phyloP scores from a whole-genome alignment of 2,329 filamentous ascomycete genomes.

The Zasmidium citrigriseum region DNA sequence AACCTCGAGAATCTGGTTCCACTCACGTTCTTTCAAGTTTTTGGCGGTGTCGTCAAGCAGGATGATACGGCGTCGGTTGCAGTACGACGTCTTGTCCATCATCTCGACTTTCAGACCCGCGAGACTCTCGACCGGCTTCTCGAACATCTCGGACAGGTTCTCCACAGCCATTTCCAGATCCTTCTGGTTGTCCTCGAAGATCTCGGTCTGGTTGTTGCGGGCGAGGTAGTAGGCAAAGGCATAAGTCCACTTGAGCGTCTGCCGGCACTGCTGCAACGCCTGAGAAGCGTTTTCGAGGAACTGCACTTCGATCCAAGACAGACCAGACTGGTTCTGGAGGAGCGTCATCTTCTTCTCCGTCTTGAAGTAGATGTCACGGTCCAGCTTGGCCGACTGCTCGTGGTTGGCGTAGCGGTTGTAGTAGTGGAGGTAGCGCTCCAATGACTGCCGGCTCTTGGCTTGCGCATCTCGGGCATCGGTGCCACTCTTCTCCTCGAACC shows the following conservation, averaged over 20 bases:
- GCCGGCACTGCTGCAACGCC: constrained; percentile 92
- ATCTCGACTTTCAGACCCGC: constrained; percentile 91
- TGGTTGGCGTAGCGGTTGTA: constrained; percentile 99
- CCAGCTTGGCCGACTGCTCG: constrained; percentile 93
- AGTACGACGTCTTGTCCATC: constrained; percentile 97
- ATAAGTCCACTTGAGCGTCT: constrained; percentile 99
- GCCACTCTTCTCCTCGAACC: constrained; percentile 95
- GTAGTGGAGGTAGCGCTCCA: constrained; percentile 97
- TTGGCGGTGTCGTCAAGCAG: constrained; percentile 89
- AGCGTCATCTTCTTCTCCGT: constrained; percentile 99
- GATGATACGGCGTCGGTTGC: constrained; percentile 87
- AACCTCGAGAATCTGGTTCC: not conserved
- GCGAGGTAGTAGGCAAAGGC: constrained; percentile 98
- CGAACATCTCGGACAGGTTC: constrained; percentile 97
- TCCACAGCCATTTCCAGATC: constrained; percentile 97
- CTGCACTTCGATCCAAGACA: constrained; percentile 99
- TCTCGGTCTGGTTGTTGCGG: constrained; percentile 91
- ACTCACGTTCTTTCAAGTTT: constrained; percentile 81
- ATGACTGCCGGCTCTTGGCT: constrained; percentile 81
- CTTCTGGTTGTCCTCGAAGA: constrained; percentile 98
- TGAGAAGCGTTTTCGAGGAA: constrained; percentile 93
- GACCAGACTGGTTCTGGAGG: constrained; percentile 86
- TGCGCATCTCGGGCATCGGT: constrained; percentile 88
- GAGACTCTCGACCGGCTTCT: constrained; percentile 89
- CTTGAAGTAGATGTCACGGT: constrained; percentile 93